Base-by-base conservation (phyloP, 2,329 filamentous ascomycete species). In the Thelonectria rubi region DNA sequence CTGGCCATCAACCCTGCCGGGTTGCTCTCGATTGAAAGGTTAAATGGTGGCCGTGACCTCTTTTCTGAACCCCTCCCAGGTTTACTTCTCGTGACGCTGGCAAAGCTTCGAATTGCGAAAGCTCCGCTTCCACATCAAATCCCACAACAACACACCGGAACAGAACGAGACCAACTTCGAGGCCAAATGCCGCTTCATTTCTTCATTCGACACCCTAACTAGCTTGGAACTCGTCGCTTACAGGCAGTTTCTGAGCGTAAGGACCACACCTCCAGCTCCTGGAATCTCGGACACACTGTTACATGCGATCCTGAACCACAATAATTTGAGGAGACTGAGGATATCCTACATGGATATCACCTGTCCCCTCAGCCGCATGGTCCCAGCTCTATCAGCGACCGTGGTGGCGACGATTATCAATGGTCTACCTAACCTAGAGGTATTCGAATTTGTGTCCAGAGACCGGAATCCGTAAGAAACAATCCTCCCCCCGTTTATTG, bases 221-320 rank as follows among this genome's bases (percentile, higher is more conserved):
- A 51, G 18, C 5, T 46, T 70, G 7, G 24, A 37, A 6, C 4
- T 71, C 1, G 4, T 34, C 5, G 53, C 59, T 5, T 60, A 49
- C 12, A 58, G 48, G 1, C 30, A 62, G 12, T 62, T 58, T 45
- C 32, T 32, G 5, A 11, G n/a, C 5, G 11, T 24, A 1, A 24
- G 43, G 15, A 11, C 24, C 8, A 14, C 14, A n/a, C n/a, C n/a
- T n/a, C n/a, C 0, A 61, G 65, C n/a, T 4, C 62, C 57, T 8
- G 67, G 21, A 1, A 10, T 71, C 4, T 14, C 55, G 3, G 30
- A 48, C 7, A 30, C 21, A 0, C 18, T 70, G 14, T 15, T 69
- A 7, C 54, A 52, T n/a, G 62, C 59, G 3, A 64, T 70, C 3
- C n/a, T 69, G n/a, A 60, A 55, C 17, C 67, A 71, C 10, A 34